Evolutionary conservation across 257 asterid species (phyloP), one percentile per base, ranked within the genome.

Genomic region (Solanum ossicruentum): DNA sequence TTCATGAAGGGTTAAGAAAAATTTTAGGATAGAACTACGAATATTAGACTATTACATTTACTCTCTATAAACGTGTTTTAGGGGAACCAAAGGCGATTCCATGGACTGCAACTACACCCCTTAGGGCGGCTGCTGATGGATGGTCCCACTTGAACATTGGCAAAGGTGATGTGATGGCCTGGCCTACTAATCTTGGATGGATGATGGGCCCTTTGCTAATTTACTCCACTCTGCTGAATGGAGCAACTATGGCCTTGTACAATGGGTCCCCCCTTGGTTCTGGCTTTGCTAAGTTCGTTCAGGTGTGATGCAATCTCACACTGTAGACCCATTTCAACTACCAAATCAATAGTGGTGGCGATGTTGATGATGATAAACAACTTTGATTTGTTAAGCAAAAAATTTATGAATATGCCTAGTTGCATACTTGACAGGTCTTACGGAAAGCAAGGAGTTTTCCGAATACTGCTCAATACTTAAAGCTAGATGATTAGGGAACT

Each of bases 181-280:
- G 99, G 99, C 98, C 99, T 18, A 96, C 98, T 86, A 96, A 96
- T 89, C 98, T 96, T 85, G 99, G 99, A 82, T 96, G 99, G 99
- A 96, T 96, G 99, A 96, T 96, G 99, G 99, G 99, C 52, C 99
- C 99, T 84, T 89, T 95, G 92, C 95, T 96, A 88, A 95, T 96
- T 73, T 96, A 96, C 88, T 94, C 95, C 45, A 90, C 98, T 60
- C 87, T 96, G 57, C 87, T 96, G 73, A 95, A 95, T 85, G 94
- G 97, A 77, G 98, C 99, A 91, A 91, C 99, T 47, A 91, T 96
- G 87, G 98, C 99, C 82, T 91, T 96, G 70, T 95, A 95, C 89
- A 91, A 91, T 90, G 99, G 99, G 86, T 92, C 98, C 85, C 98
- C 98, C 41, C 97, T 96, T 88, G 95, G 95, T 86, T 88, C 95